phyloP scores from a whole-genome alignment of 345 rosid genomes.

The Ceriops decandra region DNA sequence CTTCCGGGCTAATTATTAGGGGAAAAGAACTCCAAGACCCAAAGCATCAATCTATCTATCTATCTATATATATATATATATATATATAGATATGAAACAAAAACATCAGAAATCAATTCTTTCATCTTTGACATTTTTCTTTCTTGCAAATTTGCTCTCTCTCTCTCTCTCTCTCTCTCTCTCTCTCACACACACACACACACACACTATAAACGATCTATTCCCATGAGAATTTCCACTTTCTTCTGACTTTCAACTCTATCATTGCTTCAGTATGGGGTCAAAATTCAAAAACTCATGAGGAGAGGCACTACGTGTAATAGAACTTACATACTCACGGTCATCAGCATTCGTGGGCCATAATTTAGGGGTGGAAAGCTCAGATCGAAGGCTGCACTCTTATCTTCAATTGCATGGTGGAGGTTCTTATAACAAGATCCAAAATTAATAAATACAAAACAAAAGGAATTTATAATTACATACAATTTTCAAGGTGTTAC shows the following conservation, averaged over 20 bases:
- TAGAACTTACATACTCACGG: not conserved
- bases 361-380: too few relatives aligned
- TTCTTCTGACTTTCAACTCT: constrained; percentile 16
- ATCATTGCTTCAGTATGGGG: constrained; percentile 22
- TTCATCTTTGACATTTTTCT: not conserved
- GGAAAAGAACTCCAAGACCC: not conserved
- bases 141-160: not conserved
- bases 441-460: too few relatives aligned
- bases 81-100: not conserved
- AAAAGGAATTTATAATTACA: too few relatives aligned
- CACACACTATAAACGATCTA: not conserved
- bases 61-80: too few relatives aligned
- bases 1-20: not conserved
- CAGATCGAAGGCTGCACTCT: too few relatives aligned
- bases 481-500: too few relatives aligned
- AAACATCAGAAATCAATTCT: not conserved
- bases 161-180: not conserved
- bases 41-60: too few relatives aligned
- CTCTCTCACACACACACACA: too few relatives aligned
- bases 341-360: constrained; percentile 9
- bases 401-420: too few relatives aligned
- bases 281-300: constrained; percentile 9
- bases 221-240: not conserved
- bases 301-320: not conserved
- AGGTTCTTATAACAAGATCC: too few relatives aligned